Evolutionary conservation across 2,329 filamentous ascomycete genomes (phyloP).

Genomic region (Ascomycota sp.): DNA sequence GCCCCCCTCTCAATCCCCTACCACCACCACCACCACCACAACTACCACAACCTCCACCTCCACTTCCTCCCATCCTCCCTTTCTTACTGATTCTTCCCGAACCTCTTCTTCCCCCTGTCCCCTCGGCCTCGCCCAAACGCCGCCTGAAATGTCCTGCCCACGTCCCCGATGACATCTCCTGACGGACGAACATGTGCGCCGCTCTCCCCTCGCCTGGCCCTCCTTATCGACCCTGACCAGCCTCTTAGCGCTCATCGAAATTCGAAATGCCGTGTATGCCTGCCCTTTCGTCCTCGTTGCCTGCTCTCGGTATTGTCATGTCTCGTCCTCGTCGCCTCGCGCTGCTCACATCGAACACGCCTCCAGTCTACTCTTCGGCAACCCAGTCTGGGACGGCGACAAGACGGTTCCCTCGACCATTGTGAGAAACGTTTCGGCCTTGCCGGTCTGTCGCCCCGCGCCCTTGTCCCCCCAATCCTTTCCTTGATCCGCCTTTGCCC

Average conservation of each 20-base stretch:
- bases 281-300: slow-evolving; percentile 9
- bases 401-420: slow-evolving; percentile 30
- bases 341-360: slow-evolving; percentile 1
- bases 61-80: slow-evolving; percentile 3
- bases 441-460: slow-evolving; percentile 23
- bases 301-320: not conserved
- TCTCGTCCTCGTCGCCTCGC: not conserved
- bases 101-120: not conserved
- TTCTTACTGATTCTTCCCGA: slow-evolving; percentile 8
- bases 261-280: slow-evolving; percentile 30
- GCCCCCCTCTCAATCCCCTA: too few species aligned
- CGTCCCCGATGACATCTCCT: slow-evolving; percentile 14
- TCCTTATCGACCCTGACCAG: slow-evolving; percentile 1
- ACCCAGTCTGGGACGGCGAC: slow-evolving; percentile 31
- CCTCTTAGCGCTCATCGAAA: slow-evolving; percentile 23
- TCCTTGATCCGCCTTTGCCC: not conserved
- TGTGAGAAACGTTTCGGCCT: slow-evolving; percentile 33
- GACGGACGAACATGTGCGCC: slow-evolving; percentile 22
- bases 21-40: too few species aligned
- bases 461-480: not conserved
- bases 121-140: slow-evolving; percentile 1
- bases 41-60: too few species aligned
- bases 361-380: slow-evolving; percentile 36
- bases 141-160: slow-evolving; percentile 14
- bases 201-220: slow-evolving; percentile 1